Base-by-base conservation (phyloP, 345 rosid species). In the Camelina laxa region DNA sequence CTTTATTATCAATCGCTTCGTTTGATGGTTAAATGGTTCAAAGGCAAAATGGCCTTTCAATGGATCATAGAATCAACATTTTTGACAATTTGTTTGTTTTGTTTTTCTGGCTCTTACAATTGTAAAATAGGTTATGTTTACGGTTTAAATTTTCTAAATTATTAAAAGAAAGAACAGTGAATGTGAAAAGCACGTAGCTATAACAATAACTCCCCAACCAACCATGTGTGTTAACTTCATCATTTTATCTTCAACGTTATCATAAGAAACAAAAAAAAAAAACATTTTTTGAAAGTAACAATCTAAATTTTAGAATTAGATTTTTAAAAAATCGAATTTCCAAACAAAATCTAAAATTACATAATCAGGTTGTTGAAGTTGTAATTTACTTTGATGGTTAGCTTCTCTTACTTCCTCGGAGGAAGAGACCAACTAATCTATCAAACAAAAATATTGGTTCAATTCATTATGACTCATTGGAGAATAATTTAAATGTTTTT, bases 131-230 rank as follows among this genome's bases (percentile, higher is more conserved):
- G 1, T 38, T 36, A 2, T 38, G 3, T 60, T 60, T 6, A 20
- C 17, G 16, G 49, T 60, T 30, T 4, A 60, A 3, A 39, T 31
- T 4, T 57, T 31, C 39, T 9, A 33, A 31, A 33, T n/a, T 48
- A 48, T 39, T 14, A n/a, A 35, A 15, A 16, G 6, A 13, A 42
- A 12, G 0, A 35, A 5, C 1, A 24, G 27, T 68, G 17, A 41
- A 69, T 41, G 64, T 69, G 54, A 19, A 41, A 42, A 55, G 41
- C 64, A 69, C 4, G 64, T 69, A 8, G 42, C 73, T 4, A 12
- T 17, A 69, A 42, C 42, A 53, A 27, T 55, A 67, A 67, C 50
- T 36, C 48, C 47, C 72, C 72, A 67, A 53, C 73, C 16, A 54
- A 44, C 41, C 60, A 41, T 19, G 35, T 30, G 41, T 51, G 16